Conservation (phyloP, 208 protist genomes). For the Wallacemonas rigidus region DNA sequence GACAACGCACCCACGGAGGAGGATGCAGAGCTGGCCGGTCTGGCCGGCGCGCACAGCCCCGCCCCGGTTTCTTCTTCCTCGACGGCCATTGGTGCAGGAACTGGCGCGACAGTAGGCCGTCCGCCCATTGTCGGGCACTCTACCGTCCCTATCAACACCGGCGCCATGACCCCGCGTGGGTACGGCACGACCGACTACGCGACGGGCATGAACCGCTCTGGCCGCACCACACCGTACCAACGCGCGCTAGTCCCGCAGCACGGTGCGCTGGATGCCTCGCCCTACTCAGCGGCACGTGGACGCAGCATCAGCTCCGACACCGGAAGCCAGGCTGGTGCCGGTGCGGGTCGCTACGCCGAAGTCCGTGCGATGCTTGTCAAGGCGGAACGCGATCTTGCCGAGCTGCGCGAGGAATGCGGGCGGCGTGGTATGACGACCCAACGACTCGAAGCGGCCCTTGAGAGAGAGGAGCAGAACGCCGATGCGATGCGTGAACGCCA, state of each 20-base stretch:
- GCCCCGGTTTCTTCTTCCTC: neutral
- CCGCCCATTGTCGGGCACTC: neutral
- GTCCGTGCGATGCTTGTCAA: constrained; percentile 70
- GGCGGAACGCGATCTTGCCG: constrained; percentile 72
- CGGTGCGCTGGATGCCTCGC: constrained; percentile 10
- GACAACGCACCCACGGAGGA: neutral
- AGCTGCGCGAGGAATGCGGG: constrained; percentile 60
- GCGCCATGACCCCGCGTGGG: constrained; percentile 9
- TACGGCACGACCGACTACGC: constrained; percentile 12
- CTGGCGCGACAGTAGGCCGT: neutral
- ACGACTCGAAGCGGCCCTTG: constrained; percentile 52
- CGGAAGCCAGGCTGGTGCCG: constrained; percentile 22
- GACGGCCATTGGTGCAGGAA: neutral
- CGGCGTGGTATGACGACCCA: constrained; percentile 52
- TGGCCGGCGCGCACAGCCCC: neutral
- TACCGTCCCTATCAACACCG: neutral
- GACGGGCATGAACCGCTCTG: constrained; percentile 31
- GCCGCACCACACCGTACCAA: constrained; percentile 26
- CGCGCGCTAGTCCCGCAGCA: constrained; percentile 37
- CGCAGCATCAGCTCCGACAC: constrained; percentile 16
- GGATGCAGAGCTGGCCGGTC: neutral
- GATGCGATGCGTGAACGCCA: constrained; percentile 44
- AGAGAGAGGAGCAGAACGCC: constrained; percentile 51
- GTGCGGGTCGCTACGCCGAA: constrained; percentile 44
- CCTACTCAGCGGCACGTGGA: constrained; percentile 18